Base-by-base conservation (phyloP, 2,329 filamentous ascomycete species). In the Penicillium sp. region DNA sequence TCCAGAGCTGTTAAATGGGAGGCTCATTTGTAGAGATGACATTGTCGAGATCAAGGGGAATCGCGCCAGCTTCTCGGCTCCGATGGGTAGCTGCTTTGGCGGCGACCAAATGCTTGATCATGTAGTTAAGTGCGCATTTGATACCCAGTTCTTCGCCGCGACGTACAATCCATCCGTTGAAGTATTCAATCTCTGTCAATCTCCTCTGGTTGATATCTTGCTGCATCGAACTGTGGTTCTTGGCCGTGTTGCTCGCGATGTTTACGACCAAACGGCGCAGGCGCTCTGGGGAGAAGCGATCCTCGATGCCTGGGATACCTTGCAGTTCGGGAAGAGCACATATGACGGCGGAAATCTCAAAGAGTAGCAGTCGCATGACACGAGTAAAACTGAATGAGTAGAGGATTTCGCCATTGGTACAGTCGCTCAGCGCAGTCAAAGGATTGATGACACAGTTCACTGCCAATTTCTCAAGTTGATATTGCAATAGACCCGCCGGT, bases 131-230 rank as follows among this genome's bases (percentile, higher is more conserved):
- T 11, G 85, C 83, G 65, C 86, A 86, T 48, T 83, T 78, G n/a
- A 96, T 78, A 1, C 90, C 89, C 57, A 92, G 66, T 69, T 89
- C 83, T 64, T 84, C 81, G 0, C 89, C 94, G 38, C 88, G 82
- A 48, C 78, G 81, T 31, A 95, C 80, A 57, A 99, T 88, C 75
- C 93, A 99, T 0, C 92, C 93, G 70, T 95, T 97, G 63, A 93
- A 83, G 67, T 88, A 96, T 43, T 92, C 84, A 38, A 97, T 83
- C 66, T 96, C 91, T 0, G 90, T 91, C 55, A 79, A 75, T 58
- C 77, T 75, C 1, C 89, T 88, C 1, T 74, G 71, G 11, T 83
- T 75, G 12, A 92, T 77, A 65, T 88, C 84, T 50, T 82, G 80
- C 6, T 89, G 76, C 85, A 96, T 91, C 19, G 79, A 82, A 65